Percentiles rank a stretch among this genome's conserved stretches.
Conservation (phyloP, 2,329 filamentous ascomycete species). For the Colletotrichum scovillei region DNA sequence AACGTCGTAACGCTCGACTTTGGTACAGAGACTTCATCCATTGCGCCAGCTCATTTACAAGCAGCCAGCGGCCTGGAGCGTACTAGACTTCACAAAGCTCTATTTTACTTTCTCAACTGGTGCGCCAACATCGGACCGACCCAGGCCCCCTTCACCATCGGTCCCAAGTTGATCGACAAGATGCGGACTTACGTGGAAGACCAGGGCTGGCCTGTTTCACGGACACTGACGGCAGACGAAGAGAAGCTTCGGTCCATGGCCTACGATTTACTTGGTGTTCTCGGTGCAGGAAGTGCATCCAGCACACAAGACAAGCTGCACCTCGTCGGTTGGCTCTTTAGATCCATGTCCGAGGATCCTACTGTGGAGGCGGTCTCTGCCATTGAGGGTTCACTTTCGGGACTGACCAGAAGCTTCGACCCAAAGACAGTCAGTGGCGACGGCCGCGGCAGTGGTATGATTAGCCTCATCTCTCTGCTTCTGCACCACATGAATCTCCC, state of each 20-base stretch:
- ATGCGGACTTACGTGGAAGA: constrained; percentile 79
- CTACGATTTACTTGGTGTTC: constrained; percentile 90
- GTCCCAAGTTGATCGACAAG: constrained; percentile 73
- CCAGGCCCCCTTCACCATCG: constrained; percentile 71
- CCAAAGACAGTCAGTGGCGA: constrained; percentile 45
- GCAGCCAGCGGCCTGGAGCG: constrained; percentile 75
- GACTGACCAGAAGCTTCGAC: constrained; percentile 65
- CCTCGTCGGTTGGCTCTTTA: constrained; percentile 81
- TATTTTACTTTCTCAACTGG: constrained; percentile 91
- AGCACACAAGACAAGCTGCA: constrained; percentile 63
- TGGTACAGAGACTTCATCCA: constrained; percentile 31
- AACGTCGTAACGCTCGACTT: constrained; percentile 77
- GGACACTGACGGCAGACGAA: constrained; percentile 65
- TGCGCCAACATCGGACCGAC: constrained; percentile 78
- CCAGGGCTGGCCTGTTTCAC: constrained; percentile 84
- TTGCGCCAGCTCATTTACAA: constrained; percentile 40
- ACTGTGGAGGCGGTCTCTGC: constrained; percentile 83
- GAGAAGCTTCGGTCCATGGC: constrained; percentile 75
- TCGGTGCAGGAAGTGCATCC: constrained; percentile 74
- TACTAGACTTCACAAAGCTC: constrained; percentile 81
- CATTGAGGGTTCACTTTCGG: constrained; percentile 89
- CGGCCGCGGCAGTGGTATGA: constrained; percentile 8
- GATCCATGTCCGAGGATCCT: constrained; percentile 82
- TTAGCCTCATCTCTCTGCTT: constrained; percentile 64
- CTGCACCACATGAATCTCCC: constrained; percentile 73